These are phyloP conservation scores for Tremellales sp. DNA, from an alignment of 1,284 basidiomycete genomes.

Conservation along the genomic window DNA sequence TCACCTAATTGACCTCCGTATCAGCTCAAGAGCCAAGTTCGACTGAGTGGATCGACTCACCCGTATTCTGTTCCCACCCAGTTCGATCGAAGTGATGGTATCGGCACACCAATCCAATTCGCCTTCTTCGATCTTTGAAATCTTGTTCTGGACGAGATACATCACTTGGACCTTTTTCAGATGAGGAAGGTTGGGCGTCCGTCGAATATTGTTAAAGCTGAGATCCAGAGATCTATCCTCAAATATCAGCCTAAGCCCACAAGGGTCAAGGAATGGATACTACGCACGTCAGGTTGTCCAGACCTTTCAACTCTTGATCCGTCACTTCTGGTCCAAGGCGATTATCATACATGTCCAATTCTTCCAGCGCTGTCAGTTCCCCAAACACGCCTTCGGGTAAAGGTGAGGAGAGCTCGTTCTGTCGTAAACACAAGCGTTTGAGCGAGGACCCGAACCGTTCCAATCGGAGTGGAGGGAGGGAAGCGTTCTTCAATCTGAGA, in stretches of 20 bases:
- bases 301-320: slow-evolving; percentile 58
- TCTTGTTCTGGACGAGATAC: slow-evolving; percentile 96
- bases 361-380: slow-evolving; percentile 68
- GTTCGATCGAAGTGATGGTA: slow-evolving; percentile 77
- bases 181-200: slow-evolving; percentile 58
- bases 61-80: slow-evolving; percentile 87
- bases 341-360: slow-evolving; percentile 95
- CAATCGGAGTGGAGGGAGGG: slow-evolving; percentile 58
- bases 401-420: slow-evolving; percentile 70
- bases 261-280: neutral
- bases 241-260: neutral
- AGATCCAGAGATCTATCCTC: slow-evolving; percentile 71
- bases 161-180: slow-evolving; percentile 61
- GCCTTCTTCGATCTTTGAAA: slow-evolving; percentile 66
- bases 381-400: slow-evolving; percentile 66
- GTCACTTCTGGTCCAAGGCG: slow-evolving; percentile 66
- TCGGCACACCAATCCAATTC: slow-evolving; percentile 57
- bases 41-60: slow-evolving; percentile 51
- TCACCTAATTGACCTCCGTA: slow-evolving; percentile 55
- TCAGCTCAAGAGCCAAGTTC: neutral
- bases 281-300: slow-evolving; percentile 66
- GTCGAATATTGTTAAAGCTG: slow-evolving; percentile 86
- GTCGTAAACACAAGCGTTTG: slow-evolving; percentile 77
- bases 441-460: slow-evolving; percentile 66
- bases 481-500: slow-evolving; percentile 61